phyloP scores from a whole-genome alignment of 202 grass and related monocot genomes.

The Eragrostis tef region DNA sequence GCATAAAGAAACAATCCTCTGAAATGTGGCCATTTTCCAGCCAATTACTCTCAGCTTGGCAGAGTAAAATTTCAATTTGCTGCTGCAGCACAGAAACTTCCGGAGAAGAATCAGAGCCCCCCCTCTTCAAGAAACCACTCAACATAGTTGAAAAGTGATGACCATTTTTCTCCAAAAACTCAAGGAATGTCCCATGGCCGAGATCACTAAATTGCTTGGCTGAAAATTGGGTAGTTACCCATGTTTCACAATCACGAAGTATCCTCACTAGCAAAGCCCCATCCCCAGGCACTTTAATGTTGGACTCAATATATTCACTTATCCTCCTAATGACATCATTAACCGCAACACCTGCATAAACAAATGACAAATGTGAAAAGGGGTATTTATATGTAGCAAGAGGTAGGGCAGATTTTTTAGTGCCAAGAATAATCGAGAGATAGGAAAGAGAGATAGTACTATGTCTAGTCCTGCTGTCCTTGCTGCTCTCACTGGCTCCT shows the following conservation, averaged over 20 bases:
- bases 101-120: constrained; percentile 40
- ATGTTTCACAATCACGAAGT: constrained; percentile 74
- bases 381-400: constrained; percentile 31
- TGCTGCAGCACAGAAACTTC: constrained; percentile 63
- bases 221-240: constrained; percentile 64
- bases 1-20: constrained; percentile 58
- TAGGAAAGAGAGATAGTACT: constrained; percentile 25
- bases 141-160: constrained; percentile 52
- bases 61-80: constrained; percentile 72
- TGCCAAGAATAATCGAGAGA: not conserved
- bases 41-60: constrained; percentile 67
- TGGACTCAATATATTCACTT: constrained; percentile 66
- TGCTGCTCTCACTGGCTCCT: constrained; percentile 35
- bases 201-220: constrained; percentile 72
- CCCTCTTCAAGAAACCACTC: constrained; percentile 57
- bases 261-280: constrained; percentile 46
- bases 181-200: constrained; percentile 79
- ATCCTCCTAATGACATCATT: constrained; percentile 76
- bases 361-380: constrained; percentile 31
- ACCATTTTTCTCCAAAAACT: constrained; percentile 76
- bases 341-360: constrained; percentile 56
- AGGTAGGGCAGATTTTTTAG: not conserved
- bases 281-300: constrained; percentile 43
- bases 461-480: constrained; percentile 27
- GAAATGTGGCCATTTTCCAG: constrained; percentile 45